These are phyloP conservation scores for Fusarium xylarioides DNA, from an alignment of 2,329 filamentous ascomycete genomes.

Conservation along the genomic window DNA sequence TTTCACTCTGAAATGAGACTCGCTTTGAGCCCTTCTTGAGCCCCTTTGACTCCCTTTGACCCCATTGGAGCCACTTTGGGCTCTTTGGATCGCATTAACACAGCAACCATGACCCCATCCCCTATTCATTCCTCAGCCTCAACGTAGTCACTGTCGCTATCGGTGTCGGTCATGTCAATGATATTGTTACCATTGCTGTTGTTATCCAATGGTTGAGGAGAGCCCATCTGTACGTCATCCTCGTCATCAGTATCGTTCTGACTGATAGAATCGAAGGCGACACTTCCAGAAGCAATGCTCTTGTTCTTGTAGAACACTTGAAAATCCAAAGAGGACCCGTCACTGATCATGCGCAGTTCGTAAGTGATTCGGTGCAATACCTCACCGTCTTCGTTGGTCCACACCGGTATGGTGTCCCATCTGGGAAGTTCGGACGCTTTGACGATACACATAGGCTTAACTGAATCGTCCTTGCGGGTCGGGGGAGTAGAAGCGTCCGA, in stretches of 20 bases:
- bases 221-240: not conserved
- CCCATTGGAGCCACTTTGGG: not conserved
- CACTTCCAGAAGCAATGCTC: constrained; percentile 32
- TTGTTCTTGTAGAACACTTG: constrained; percentile 27
- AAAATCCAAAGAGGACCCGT: constrained; percentile 41
- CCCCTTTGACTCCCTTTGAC: not conserved
- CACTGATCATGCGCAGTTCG: constrained; percentile 37
- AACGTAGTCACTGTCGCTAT: not conserved
- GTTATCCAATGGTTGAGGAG: not conserved
- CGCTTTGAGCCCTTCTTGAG: not conserved
- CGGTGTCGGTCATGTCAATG: not conserved
- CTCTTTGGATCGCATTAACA: not conserved
- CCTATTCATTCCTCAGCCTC: not conserved
- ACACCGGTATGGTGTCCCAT: constrained; percentile 20
- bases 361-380: constrained; percentile 27
- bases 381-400: constrained; percentile 22
- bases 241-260: not conserved
- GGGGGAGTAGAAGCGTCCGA: constrained; percentile 24
- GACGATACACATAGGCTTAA: constrained; percentile 34
- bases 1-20: not conserved
- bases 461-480: not conserved
- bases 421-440: constrained; percentile 16
- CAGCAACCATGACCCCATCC: not conserved
- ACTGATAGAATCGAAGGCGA: constrained; percentile 32
- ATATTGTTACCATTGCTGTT: not conserved